phyloP scores from a whole-genome alignment of 805 yeast species.

The Candida koratica region DNA sequence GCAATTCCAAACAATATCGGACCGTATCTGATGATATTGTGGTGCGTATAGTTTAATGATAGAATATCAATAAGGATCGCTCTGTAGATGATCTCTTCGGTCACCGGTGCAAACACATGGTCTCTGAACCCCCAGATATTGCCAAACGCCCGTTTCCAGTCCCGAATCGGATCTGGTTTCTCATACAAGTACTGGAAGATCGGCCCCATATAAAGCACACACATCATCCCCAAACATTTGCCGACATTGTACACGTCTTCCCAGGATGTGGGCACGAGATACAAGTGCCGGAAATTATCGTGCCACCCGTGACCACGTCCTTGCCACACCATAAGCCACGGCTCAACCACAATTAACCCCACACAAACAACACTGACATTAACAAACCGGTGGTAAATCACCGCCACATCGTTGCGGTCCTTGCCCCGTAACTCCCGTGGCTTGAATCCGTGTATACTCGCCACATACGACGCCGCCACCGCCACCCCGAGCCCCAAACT shows the following conservation, averaged over 20 bases:
- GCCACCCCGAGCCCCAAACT: slow-evolving; percentile 20
- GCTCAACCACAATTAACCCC: slow-evolving; percentile 26
- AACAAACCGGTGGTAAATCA: slow-evolving; percentile 39
- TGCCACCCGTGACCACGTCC: neutral
- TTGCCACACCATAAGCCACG: slow-evolving; percentile 13
- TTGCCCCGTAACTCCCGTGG: slow-evolving; percentile 21
- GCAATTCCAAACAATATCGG: slow-evolving; percentile 75
- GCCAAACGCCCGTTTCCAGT: slow-evolving; percentile 8
- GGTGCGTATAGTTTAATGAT: slow-evolving; percentile 10
- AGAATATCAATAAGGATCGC: slow-evolving; percentile 35
- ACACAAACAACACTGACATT: slow-evolving; percentile 33
- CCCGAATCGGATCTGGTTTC: slow-evolving; percentile 14
- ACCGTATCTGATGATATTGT: slow-evolving; percentile 32
- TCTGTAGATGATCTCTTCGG: slow-evolving; percentile 74
- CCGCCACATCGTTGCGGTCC: slow-evolving; percentile 41
- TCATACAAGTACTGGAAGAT: slow-evolving; percentile 28
- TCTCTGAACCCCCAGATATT: slow-evolving; percentile 49
- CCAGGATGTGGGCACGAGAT: slow-evolving; percentile 3
- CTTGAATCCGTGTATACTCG: slow-evolving; percentile 30
- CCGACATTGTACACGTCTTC: slow-evolving; percentile 16
- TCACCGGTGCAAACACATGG: slow-evolving; percentile 65
- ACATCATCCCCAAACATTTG: slow-evolving; percentile 17
- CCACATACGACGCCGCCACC: slow-evolving; percentile 46
- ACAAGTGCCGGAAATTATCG: slow-evolving; percentile 1
- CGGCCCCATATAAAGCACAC: slow-evolving; percentile 48